Evolutionary conservation across 1,284 basidiomycete species (phyloP).

Genomic region (Melampsora larici-populina): DNA sequence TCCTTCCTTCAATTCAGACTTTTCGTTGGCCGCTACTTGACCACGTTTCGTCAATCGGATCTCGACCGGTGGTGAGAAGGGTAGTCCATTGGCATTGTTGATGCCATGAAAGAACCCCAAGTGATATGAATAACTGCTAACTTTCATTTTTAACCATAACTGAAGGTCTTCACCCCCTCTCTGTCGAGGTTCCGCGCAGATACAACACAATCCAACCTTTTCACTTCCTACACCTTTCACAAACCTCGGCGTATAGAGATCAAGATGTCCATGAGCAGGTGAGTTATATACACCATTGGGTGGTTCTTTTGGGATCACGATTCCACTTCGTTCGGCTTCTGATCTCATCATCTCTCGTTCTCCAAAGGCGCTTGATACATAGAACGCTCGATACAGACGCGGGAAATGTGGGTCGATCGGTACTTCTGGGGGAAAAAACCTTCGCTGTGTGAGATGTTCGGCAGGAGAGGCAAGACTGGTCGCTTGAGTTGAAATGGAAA

Average conservation of each 20-base stretch:
- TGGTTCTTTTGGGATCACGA: conserved; percentile 17
- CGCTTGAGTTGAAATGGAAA: conserved; percentile 43
- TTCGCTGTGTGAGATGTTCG: conserved; percentile 10
- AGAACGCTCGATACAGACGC: conserved; percentile 39
- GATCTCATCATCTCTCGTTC: conserved; percentile 35
- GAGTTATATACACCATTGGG: conserved; percentile 33
- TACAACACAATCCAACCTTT: conserved; percentile 72
- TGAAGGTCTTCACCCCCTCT: conserved; percentile 66
- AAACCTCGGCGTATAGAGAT: conserved; percentile 73
- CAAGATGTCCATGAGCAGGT: conserved; percentile 51
- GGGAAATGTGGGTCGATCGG: conserved; percentile 38
- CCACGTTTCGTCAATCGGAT: conserved; percentile 61
- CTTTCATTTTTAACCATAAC: conserved; percentile 71
- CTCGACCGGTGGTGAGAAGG: conserved; percentile 69
- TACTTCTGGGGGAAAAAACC: conserved; percentile 35
- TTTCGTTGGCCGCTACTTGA: conserved; percentile 61
- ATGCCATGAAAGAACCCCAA: conserved; percentile 47
- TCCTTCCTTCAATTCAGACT: conserved; percentile 63
- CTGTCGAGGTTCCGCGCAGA: conserved; percentile 64
- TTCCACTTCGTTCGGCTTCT: conserved; percentile 31
- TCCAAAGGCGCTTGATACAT: conserved; percentile 42
- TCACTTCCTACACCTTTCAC: conserved; percentile 66
- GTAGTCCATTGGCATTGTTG: conserved; percentile 58
- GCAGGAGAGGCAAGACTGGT: conserved; percentile 41
- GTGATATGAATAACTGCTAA: conserved; percentile 62